A percentile compares a stretch with the other conserved stretches of the same genome.
These are phyloP conservation scores for Coffea eugenioides DNA, from an alignment of 257 asterid species.

Conservation along the genomic window DNA sequence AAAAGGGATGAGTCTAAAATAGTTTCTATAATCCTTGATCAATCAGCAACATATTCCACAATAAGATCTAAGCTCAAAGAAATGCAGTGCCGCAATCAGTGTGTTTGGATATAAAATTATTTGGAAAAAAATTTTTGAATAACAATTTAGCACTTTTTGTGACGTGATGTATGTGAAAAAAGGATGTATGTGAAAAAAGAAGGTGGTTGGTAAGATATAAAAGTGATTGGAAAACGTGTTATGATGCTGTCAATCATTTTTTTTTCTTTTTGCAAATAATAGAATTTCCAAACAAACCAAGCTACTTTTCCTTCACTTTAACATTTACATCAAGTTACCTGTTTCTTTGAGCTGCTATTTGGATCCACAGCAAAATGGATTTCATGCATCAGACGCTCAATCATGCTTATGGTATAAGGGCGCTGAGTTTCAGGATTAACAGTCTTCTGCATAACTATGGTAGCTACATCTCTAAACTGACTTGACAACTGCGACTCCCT, in stretches of 20 bases:
- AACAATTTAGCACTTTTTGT: too few relatives aligned
- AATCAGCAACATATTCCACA: neutral
- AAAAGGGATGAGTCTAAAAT: neutral
- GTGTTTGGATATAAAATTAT: too few relatives aligned
- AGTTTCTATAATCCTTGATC: neutral
- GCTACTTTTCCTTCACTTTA: neutral
- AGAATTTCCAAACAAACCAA: too few relatives aligned
- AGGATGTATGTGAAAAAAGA: too few relatives aligned
- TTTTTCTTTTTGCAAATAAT: too few relatives aligned
- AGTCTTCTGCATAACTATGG: slow-evolving; percentile 93
- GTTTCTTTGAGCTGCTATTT: slow-evolving; percentile 90
- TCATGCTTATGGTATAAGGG: slow-evolving; percentile 95
- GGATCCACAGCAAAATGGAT: slow-evolving; percentile 93
- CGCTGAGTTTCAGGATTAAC: slow-evolving; percentile 84
- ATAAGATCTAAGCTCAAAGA: neutral
- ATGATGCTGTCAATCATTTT: too few relatives aligned
- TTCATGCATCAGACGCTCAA: slow-evolving; percentile 93
- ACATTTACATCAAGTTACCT: slow-evolving; percentile 40
- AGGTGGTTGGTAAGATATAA: too few relatives aligned
- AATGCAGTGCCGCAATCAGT: neutral
- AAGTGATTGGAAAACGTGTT: too few relatives aligned
- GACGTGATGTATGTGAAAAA: too few relatives aligned
- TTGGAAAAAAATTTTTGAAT: too few relatives aligned
- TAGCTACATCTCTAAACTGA: slow-evolving; percentile 92
- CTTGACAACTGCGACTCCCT: slow-evolving; percentile 87